phyloP scores from a whole-genome alignment of 1,139 yeast species.

The Blastobotrys ciferrii region DNA sequence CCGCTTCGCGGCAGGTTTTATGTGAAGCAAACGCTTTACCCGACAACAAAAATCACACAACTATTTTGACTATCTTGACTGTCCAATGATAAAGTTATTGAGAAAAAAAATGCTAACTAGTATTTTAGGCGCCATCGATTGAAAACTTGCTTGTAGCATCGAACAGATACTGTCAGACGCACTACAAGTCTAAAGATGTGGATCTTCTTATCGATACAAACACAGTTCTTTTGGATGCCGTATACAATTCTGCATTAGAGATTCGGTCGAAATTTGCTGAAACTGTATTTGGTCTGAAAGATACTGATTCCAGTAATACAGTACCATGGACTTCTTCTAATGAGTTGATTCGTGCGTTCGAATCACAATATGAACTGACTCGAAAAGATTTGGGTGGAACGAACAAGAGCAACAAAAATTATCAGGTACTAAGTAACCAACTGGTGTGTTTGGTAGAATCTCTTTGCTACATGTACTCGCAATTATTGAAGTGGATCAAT shows the following conservation, averaged over 20 bases:
- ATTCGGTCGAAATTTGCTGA: conserved; percentile 23
- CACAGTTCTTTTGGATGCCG: conserved; percentile 28
- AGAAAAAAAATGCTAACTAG: conserved; percentile 4
- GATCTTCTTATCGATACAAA: conserved; percentile 31
- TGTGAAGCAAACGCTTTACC: no score
- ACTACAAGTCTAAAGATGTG: conserved; percentile 12
- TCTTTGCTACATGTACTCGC: conserved; percentile 33
- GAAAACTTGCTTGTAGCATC: conserved; percentile 21
- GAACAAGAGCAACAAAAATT: conserved; percentile 19
- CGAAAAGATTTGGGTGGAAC: conserved; percentile 19
- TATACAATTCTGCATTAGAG: conserved; percentile 30
- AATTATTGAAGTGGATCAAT: conserved; percentile 29
- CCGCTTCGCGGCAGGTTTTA: no score
- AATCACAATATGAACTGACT: conserved; percentile 27
- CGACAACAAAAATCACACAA: no score
- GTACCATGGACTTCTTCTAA: conserved; percentile 37
- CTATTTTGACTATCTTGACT: no score
- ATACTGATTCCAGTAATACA: conserved; percentile 19
- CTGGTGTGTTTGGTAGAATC: conserved; percentile 33
- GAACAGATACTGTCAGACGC: conserved; percentile 16
- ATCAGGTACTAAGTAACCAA: conserved; percentile 23
- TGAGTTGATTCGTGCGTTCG: conserved; percentile 28
- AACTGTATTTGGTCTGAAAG: conserved; percentile 24
- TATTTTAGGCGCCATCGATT: conserved; percentile 17
- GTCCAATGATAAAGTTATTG: no score